Percentiles rank a stretch among this genome's conserved stretches.
Evolutionary conservation across 805 yeast genomes (phyloP).

Genomic region (Kluyveromyces aestuarii): DNA sequence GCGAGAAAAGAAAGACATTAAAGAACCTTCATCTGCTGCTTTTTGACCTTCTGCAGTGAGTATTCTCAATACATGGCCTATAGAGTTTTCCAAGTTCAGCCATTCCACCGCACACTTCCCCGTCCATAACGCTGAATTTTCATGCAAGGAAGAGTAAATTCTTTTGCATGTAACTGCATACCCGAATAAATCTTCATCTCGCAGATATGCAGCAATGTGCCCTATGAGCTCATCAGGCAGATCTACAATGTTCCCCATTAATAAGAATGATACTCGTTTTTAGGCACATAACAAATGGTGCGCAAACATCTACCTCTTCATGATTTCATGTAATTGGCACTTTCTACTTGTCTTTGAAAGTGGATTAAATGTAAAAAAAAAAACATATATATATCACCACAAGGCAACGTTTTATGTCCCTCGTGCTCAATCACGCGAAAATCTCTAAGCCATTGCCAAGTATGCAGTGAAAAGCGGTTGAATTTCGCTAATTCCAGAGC

Average conservation of each 20-base stretch:
- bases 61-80: neutral
- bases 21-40: neutral
- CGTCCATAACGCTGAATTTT: neutral
- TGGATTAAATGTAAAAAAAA: too few species aligned
- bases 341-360: too few species aligned
- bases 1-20: neutral
- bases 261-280: too few species aligned
- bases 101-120: neutral
- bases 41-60: neutral
- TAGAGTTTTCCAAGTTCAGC: neutral
- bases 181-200: neutral
- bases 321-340: too few species aligned
- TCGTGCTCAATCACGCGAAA: too few species aligned
- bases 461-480: too few species aligned
- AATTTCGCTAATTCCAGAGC: too few species aligned
- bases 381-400: too few species aligned
- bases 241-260: neutral
- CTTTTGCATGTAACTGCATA: neutral
- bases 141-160: neutral
- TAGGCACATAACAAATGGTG: too few species aligned
- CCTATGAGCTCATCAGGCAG: constrained; percentile 1
- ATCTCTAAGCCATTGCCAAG: too few species aligned
- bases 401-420: too few species aligned
- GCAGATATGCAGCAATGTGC: neutral
- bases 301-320: too few species aligned